Conservation (phyloP, 1,284 basidiomycete species). For the Tylopilus sp. region DNA sequence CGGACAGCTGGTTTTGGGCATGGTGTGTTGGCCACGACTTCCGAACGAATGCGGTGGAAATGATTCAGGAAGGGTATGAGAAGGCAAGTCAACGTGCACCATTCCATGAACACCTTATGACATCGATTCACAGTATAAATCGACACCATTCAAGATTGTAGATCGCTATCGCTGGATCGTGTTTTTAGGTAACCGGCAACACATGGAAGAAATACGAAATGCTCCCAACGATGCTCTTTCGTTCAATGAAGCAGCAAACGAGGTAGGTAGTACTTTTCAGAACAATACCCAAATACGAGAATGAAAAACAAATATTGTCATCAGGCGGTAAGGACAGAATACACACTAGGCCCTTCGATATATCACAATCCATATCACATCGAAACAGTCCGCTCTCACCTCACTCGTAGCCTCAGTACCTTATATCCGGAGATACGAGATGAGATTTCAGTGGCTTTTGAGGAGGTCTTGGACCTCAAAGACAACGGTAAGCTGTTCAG, state of each 20-base stretch:
- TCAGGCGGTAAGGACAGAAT: conserved; percentile 1
- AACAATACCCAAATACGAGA: neutral
- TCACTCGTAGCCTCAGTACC: conserved; percentile 44
- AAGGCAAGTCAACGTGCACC: conserved; percentile 15
- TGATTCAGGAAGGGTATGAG: conserved; percentile 37
- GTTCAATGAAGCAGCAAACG: conserved; percentile 12
- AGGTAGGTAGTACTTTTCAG: conserved; percentile 11
- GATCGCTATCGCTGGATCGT: conserved; percentile 53
- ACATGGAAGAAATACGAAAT: conserved; percentile 54
- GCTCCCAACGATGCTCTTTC: conserved; percentile 46
- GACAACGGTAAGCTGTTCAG: conserved; percentile 24
- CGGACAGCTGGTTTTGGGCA: conserved; percentile 29
- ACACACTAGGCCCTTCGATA: conserved; percentile 35
- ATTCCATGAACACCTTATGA: neutral
- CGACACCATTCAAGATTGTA: conserved; percentile 55
- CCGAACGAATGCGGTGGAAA: conserved; percentile 13
- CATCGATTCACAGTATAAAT: conserved; percentile 45
- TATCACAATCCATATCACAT: conserved; percentile 42
- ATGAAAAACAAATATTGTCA: neutral
- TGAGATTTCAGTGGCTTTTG: conserved; percentile 45
- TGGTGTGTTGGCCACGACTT: conserved; percentile 27
- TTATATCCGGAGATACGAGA: conserved; percentile 44
- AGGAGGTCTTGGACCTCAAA: conserved; percentile 33
- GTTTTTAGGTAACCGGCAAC: conserved; percentile 46
- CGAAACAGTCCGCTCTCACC: conserved; percentile 34